A percentile compares a stretch with the other conserved stretches of the same genome.
These are phyloP conservation scores for Omphalea diandra DNA, from an alignment of 441 rosid species.

Conservation along the genomic window DNA sequence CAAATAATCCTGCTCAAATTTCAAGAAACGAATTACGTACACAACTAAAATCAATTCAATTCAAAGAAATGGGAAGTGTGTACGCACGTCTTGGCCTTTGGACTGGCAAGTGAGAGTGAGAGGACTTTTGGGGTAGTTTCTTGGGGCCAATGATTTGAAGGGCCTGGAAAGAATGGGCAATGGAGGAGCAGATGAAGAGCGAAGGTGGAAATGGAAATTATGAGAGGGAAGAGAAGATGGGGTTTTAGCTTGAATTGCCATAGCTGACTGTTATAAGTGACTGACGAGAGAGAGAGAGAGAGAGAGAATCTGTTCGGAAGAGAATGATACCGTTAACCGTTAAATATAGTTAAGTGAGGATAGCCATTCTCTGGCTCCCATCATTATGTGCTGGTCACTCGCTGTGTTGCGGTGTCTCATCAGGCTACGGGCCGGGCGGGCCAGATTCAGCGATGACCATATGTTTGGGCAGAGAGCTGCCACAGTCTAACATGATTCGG, in stretches of 20 bases:
- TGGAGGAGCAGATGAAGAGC: slow-evolving; percentile 22
- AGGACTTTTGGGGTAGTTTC: slow-evolving; percentile 23
- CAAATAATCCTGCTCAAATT: slow-evolving; percentile 59
- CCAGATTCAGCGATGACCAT: too few species aligned
- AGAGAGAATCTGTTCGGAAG: neutral
- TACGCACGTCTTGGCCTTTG: slow-evolving; percentile 39
- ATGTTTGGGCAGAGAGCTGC: too few species aligned
- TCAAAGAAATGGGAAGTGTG: neutral
- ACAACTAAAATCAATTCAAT: neutral
- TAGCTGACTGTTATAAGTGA: neutral
- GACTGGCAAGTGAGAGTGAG: slow-evolving; percentile 45
- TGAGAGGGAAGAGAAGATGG: slow-evolving; percentile 21
- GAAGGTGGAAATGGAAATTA: slow-evolving; percentile 23
- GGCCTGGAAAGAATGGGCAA: slow-evolving; percentile 19
- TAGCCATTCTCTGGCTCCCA: slow-evolving; percentile 8
- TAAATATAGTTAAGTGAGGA: neutral
- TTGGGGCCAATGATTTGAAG: slow-evolving; percentile 16
- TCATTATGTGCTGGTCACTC: neutral
- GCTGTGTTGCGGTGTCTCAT: too few species aligned
- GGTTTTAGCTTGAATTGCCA: slow-evolving; percentile 39
- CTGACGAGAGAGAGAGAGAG: neutral
- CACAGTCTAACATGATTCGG: too few species aligned
- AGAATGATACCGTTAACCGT: neutral
- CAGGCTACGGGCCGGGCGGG: too few species aligned
- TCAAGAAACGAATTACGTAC: neutral